Evolutionary conservation across 2,329 filamentous ascomycete genomes (phyloP).

Genomic region (Penicillium psychrosexuale): DNA sequence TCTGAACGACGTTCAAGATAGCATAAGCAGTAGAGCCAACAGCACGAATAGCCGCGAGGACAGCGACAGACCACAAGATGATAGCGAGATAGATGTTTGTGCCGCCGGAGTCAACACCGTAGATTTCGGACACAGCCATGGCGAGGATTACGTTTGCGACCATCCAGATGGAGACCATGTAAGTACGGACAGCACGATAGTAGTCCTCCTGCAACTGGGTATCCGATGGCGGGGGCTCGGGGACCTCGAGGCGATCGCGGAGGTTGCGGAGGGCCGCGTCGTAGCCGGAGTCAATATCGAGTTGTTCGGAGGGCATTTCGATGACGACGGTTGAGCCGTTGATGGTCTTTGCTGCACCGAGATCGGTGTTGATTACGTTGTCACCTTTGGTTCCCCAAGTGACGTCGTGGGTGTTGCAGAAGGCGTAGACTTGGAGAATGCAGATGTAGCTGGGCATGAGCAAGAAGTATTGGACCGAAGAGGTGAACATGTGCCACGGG

Average conservation of each 20-base stretch:
- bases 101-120: conserved; percentile 66
- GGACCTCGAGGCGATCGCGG: conserved; percentile 84
- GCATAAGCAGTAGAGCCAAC: conserved; percentile 78
- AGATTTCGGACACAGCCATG: conserved; percentile 89
- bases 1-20: conserved; percentile 78
- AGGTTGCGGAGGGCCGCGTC: conserved; percentile 96
- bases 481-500: conserved; percentile 99
- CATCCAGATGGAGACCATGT: conserved; percentile 97
- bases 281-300: conserved; percentile 97
- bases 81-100: conserved; percentile 89
- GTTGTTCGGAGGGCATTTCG: conserved; percentile 96
- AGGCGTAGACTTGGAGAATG: conserved; percentile 95
- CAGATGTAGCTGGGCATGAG: conserved; percentile 93
- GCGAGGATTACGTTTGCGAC: conserved; percentile 85
- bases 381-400: conserved; percentile 99
- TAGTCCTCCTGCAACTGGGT: conserved; percentile 94
- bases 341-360: conserved; percentile 77
- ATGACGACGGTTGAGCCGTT: conserved; percentile 80
- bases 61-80: conserved; percentile 88
- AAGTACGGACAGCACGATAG: conserved; percentile 93
- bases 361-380: conserved; percentile 88
- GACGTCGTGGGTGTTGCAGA: conserved; percentile 98
- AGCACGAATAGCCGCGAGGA: conserved; percentile 81
- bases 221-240: conserved; percentile 60
- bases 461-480: conserved; percentile 84